phyloP scores from a whole-genome alignment of 2,329 filamentous ascomycete species.

The Rhinocladiella similis region DNA sequence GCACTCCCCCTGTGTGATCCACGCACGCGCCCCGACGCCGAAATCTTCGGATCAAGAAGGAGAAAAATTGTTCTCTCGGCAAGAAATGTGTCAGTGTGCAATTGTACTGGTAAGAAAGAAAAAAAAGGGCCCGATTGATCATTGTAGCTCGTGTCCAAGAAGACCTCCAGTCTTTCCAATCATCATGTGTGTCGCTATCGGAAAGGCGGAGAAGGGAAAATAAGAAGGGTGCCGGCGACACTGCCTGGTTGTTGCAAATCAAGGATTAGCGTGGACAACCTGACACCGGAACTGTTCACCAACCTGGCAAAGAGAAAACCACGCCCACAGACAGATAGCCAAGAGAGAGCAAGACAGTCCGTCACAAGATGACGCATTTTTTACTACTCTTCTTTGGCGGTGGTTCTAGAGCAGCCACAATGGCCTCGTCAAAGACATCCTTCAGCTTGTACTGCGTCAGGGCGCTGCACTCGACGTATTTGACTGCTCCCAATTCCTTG shows the following conservation, averaged over 20 bases:
- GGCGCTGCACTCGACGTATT: conserved; percentile 98
- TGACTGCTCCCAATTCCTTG: conserved; percentile 94
- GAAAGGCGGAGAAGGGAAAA: background rate
- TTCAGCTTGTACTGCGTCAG: conserved; percentile 98
- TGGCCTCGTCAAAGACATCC: conserved; percentile 99
- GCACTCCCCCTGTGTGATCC: too few species aligned
- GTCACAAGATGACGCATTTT: conserved; percentile 70
- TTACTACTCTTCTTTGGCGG: conserved; percentile 73
- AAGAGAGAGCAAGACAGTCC: background rate
- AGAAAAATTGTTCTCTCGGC: background rate
- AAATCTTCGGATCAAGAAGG: background rate
- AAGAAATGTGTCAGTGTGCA: background rate
- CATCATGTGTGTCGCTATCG: background rate
- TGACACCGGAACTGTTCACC: conserved; percentile 16
- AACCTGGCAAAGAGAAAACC: conserved; percentile 11
- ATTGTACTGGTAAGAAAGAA: too few species aligned
- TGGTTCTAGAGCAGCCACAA: conserved; percentile 91
- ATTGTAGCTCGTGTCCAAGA: conserved; percentile 14
- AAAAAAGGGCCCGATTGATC: background rate
- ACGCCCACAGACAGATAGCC: conserved; percentile 7
- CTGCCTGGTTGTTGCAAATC: background rate
- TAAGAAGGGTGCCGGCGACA: background rate
- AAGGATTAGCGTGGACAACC: conserved; percentile 12
- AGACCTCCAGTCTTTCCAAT: conserved; percentile 7
- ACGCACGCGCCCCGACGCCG: background rate